Conservation (phyloP, 129 eudicot genomes). For the Sambucus nigra region DNA sequence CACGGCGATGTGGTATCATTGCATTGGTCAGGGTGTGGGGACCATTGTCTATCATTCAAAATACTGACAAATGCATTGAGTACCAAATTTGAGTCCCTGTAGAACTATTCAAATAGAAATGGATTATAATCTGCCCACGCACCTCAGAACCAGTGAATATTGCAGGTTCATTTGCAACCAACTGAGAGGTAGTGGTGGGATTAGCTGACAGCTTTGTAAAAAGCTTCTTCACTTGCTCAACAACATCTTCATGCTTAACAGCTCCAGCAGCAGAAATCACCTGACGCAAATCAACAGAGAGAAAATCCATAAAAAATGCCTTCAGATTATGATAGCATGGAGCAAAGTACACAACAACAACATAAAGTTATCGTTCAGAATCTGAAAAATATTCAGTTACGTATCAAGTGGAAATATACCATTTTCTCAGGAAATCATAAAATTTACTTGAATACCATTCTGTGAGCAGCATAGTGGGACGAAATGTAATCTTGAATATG, state of each 20-base stretch:
- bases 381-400: too few relatives aligned
- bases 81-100: too few relatives aligned
- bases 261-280: constrained; percentile 93
- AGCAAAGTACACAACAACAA: too few relatives aligned
- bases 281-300: constrained; percentile 17
- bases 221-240: constrained; percentile 56
- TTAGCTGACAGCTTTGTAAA: constrained; percentile 68
- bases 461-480: constrained; percentile 84
- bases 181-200: constrained; percentile 61
- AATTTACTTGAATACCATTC: constrained; percentile 45
- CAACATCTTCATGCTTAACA: constrained; percentile 87
- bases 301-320: background rate
- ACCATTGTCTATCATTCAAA: too few relatives aligned
- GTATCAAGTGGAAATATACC: too few relatives aligned
- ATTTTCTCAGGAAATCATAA: too few relatives aligned
- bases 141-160: constrained; percentile 98
- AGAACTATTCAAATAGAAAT: too few relatives aligned
- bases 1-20: too few relatives aligned
- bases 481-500: constrained; percentile 69
- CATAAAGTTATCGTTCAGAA: too few relatives aligned
- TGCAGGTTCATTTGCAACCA: constrained; percentile 76
- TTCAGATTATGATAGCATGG: background rate
- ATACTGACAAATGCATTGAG: too few relatives aligned
- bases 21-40: too few relatives aligned
- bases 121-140: background rate